Conservation (phyloP, 495 filamentous ascomycete genomes). For the Filosporella fistucella region DNA sequence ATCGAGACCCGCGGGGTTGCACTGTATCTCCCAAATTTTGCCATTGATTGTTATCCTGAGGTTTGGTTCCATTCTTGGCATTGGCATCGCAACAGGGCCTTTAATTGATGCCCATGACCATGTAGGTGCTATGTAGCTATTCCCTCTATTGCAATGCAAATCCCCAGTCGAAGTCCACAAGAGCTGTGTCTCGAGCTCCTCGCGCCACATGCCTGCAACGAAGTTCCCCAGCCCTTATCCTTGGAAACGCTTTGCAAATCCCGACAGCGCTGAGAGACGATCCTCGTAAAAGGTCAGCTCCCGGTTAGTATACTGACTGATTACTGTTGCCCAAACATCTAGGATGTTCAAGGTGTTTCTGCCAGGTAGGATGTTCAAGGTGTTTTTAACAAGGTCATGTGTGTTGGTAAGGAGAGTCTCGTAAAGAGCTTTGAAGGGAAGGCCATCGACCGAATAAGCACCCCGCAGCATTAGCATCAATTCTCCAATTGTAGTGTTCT, state of each 20-base stretch:
- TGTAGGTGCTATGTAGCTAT: neutral
- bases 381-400: too few relatives aligned
- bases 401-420: neutral
- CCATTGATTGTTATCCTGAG: neutral
- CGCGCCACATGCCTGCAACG: neutral
- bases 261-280: constrained; percentile 29
- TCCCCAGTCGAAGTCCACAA: neutral
- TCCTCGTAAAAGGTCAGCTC: constrained; percentile 27
- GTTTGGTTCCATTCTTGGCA: neutral
- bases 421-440: neutral
- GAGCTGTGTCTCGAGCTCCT: neutral
- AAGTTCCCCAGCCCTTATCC: neutral
- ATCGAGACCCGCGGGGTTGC: neutral
- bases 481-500: too few relatives aligned
- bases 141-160: neutral
- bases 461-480: too few relatives aligned
- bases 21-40: neutral
- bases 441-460: neutral
- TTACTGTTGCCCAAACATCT: constrained; percentile 24
- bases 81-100: neutral
- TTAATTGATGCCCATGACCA: neutral
- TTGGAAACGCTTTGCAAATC: constrained; percentile 21
- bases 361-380: too few relatives aligned
- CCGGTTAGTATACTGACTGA: constrained; percentile 24
- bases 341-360: neutral